phyloP scores from a whole-genome alignment of 257 asterid species.

The Solanum infundibuliforme region DNA sequence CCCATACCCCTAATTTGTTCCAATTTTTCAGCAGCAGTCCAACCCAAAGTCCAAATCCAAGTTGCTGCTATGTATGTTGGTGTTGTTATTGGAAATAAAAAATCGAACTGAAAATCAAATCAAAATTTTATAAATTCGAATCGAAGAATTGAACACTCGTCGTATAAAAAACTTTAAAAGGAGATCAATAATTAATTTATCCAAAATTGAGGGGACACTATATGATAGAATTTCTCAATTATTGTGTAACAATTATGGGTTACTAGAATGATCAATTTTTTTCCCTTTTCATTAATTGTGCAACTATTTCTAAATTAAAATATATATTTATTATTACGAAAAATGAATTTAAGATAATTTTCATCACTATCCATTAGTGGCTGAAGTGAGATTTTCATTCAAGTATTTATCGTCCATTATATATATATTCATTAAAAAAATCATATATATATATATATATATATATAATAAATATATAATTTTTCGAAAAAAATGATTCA shows the following conservation, averaged over 20 bases:
- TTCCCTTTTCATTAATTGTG: background rate
- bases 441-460: too few relatives aligned
- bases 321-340: too few relatives aligned
- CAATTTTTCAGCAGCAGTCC: background rate
- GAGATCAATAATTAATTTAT: background rate
- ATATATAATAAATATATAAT: too few relatives aligned
- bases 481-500: too few relatives aligned
- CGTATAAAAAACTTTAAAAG: background rate
- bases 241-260: background rate
- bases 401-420: background rate
- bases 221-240: too few relatives aligned
- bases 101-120: too few relatives aligned
- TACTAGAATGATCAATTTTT: too few relatives aligned
- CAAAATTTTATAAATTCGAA: too few relatives aligned
- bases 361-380: fast-evolving
- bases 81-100: background rate
- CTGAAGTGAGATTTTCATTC: background rate
- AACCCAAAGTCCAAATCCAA: background rate
- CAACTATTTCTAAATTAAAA: background rate
- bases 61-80: background rate
- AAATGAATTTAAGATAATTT: too few relatives aligned
- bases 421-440: too few relatives aligned
- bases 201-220: background rate
- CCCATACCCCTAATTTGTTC: background rate
- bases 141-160: background rate